Evolutionary conservation across 306 rosid genomes (phyloP), one percentile per base, ranked within the genome.

Genomic region (Dalbergia oliveri): DNA sequence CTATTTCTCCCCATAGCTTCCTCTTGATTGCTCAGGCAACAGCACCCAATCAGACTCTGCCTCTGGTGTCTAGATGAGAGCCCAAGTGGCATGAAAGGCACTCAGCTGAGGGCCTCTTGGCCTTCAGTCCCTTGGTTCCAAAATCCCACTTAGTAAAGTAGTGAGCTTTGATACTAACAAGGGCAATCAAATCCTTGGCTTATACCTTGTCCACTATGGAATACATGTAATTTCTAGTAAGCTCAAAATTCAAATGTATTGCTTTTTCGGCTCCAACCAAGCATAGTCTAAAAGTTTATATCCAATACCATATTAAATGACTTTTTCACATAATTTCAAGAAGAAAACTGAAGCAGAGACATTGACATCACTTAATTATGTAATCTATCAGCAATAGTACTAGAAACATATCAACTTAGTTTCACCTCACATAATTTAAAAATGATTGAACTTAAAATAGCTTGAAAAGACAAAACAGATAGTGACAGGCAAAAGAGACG

Each of bases 401-500:
- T 11, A 62, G 54, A 35, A 21, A 21, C 23, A 21, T 21, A 50
- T 18, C 19, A 56, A 9, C 57, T 62, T 15, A 11, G 61, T 51
- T 18, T 79, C 77, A 69, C 35, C 64, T 60, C 16, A 68, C 8
- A 69, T 8, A 45, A 62, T 11, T 14, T 18, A 23, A 61, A 51
- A 37, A 68, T 1, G 0, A 34, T 1, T 47, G 19, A 74, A 73
- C 11, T 53, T 49, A 50, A 4, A 66, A 9, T 34, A 75, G 16
- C 49, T 4, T 35, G 19, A 47, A 60, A 23, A 56, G 16, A 75
- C 77, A 26, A 26, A 69, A 56, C 34, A 53, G n/a, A 34, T 62
- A 58, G 18, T 66, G 47, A 64, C 49, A 18, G 47, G 13, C 18
- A 12, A 63, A 53, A 66, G 65, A 59, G 41, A 73, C 84, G 51